Percentiles rank a stretch among this genome's conserved stretches.
Evolutionary conservation across 768 basidiomycete species (phyloP).

Genomic region (Boletus sp.): DNA sequence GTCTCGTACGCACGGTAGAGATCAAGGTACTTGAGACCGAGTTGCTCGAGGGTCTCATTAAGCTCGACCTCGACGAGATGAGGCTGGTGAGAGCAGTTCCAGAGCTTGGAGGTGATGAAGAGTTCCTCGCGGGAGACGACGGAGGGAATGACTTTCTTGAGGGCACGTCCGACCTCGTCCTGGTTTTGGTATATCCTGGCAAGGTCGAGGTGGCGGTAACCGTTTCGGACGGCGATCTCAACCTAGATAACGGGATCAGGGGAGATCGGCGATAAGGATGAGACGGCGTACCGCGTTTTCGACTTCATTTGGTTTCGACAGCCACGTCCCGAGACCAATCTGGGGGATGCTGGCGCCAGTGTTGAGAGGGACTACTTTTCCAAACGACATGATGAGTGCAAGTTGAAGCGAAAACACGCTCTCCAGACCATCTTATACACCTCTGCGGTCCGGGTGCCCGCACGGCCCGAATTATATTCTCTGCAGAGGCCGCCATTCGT

Average conservation of each 20-base stretch:
- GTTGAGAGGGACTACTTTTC: slow-evolving; percentile 39
- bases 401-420: too few relatives aligned
- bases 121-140: slow-evolving; percentile 80
- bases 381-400: slow-evolving; percentile 39
- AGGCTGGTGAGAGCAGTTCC: slow-evolving; percentile 74
- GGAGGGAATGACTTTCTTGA: slow-evolving; percentile 74
- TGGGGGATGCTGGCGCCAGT: slow-evolving; percentile 61
- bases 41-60: slow-evolving; percentile 69
- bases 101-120: slow-evolving; percentile 80
- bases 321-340: slow-evolving; percentile 84
- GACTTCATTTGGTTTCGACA: slow-evolving; percentile 72
- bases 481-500: neutral
- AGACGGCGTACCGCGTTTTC: slow-evolving; percentile 56
- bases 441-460: slow-evolving; percentile 6
- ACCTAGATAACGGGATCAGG: slow-evolving; percentile 44
- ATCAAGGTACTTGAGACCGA: slow-evolving; percentile 77
- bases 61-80: slow-evolving; percentile 69
- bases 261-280: neutral
- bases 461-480: slow-evolving; percentile 1
- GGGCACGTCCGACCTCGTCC: slow-evolving; percentile 68
- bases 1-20: slow-evolving; percentile 58
- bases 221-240: slow-evolving; percentile 68
- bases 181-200: slow-evolving; percentile 82
- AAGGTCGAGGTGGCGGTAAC: slow-evolving; percentile 84
- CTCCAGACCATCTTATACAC: neutral